Conservation (phyloP, 225 moss, liverwort and hornwort genomes). For the Marchantia polymorpha region DNA sequence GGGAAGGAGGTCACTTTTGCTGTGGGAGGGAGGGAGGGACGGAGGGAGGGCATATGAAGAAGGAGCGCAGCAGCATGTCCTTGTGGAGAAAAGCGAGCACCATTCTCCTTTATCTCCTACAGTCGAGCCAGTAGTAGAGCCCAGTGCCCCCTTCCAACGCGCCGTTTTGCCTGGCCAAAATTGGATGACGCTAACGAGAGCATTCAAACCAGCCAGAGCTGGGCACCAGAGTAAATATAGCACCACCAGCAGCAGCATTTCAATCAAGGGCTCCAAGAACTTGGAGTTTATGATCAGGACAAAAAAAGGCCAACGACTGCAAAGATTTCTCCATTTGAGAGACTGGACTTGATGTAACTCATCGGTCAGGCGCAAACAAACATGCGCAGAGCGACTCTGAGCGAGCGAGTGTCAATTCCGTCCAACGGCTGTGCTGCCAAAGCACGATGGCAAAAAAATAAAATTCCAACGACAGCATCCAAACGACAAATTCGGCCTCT, state of each 20-base stretch:
- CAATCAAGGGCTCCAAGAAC: too few species aligned
- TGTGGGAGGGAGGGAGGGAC: not conserved
- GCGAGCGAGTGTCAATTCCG: not conserved
- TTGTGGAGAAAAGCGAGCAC: not conserved
- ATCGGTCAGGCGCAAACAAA: not conserved
- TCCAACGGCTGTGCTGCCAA: constrained; percentile 1
- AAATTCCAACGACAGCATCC: not conserved
- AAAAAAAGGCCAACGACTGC: not conserved
- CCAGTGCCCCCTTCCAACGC: not conserved
- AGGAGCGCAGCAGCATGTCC: not conserved
- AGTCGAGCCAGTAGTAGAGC: not conserved
- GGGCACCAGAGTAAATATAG: too few species aligned
- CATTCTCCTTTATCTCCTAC: not conserved
- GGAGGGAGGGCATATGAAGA: too few species aligned
- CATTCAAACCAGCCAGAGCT: too few species aligned
- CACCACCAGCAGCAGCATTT: too few species aligned
- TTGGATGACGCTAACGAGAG: too few species aligned
- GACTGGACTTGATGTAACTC: not conserved
- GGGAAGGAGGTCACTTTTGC: too few species aligned
- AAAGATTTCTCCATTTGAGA: not conserved
- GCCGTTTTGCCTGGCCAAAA: too few species aligned
- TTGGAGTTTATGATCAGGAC: not conserved
- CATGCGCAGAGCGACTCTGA: not conserved
- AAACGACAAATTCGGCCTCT: not conserved
- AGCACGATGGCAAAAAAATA: not conserved